Evolutionary conservation across 2,329 filamentous ascomycete genomes (phyloP).

Genomic region (Curvularia lunata): DNA sequence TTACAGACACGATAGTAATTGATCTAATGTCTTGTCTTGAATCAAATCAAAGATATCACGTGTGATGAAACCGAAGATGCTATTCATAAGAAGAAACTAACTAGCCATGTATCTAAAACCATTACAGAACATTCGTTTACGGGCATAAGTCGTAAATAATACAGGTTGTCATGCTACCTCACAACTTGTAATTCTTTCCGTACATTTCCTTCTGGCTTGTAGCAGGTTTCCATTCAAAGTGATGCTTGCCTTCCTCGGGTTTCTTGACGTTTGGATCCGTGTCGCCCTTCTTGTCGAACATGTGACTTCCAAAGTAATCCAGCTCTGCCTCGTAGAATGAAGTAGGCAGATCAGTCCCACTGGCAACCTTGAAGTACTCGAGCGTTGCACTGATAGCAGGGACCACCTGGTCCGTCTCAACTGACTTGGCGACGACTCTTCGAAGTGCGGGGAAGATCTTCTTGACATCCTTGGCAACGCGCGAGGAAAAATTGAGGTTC

Average conservation of each 20-base stretch:
- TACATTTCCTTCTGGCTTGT: slow-evolving; percentile 32
- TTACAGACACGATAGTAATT: background rate
- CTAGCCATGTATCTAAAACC: background rate
- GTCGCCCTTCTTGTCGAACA: slow-evolving; percentile 66
- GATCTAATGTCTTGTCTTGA: background rate
- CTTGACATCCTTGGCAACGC: slow-evolving; percentile 62
- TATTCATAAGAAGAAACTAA: background rate
- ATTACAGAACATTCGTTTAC: background rate
- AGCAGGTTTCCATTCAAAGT: slow-evolving; percentile 67
- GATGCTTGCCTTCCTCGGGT: slow-evolving; percentile 64
- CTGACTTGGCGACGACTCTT: slow-evolving; percentile 60
- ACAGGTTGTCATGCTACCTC: background rate
- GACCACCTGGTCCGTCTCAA: slow-evolving; percentile 65
- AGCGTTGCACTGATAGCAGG: slow-evolving; percentile 67
- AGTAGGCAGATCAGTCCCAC: slow-evolving; percentile 66
- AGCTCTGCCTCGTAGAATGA: slow-evolving; percentile 74
- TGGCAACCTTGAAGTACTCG: slow-evolving; percentile 71
- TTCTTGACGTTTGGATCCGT: slow-evolving; percentile 53
- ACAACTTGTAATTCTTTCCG: slow-evolving; percentile 22
- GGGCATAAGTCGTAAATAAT: background rate
- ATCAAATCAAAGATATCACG: background rate
- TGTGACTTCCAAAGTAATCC: slow-evolving; percentile 73
- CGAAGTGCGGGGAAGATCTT: slow-evolving; percentile 61
- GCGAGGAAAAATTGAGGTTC: slow-evolving; percentile 50
- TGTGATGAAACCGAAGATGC: background rate